Base-by-base conservation (phyloP, 345 rosid species). In the Brassica cretica region DNA sequence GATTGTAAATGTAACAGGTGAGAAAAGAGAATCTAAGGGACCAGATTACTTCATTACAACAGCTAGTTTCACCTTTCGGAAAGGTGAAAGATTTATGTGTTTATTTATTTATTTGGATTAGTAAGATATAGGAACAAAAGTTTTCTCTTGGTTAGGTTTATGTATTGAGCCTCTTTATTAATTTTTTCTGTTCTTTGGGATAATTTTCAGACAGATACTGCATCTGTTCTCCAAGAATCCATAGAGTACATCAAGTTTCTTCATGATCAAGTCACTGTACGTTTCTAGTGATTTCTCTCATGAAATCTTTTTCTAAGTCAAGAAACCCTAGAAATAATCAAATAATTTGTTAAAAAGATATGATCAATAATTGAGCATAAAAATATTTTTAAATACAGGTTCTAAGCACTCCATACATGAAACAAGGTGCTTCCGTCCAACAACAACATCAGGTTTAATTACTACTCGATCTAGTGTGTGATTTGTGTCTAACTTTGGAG, bases 41-140 rank as follows among this genome's bases (percentile, higher is more conserved):
- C 92, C 91, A 93, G 83, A 90, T 94, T 80, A 94, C 98, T 76
- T 97, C 98, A 2, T 89, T 94, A 70, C 98, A 94, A 82, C 98
- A 94, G 84, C 90, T 94, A 73, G 98, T 94, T 82, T 90, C 98
- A 58, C 98, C 98, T 88, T 94, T 92, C 78, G 98, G 98, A 90
- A 94, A 94, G 98, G 98, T 90, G 68, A 79, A 33, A 75, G 67
- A 71, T 75, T 75, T 66, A 33, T 80, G 18, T 25, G 53, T 29
- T 29, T 69, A 44, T 53, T 68, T 53, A 51, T 51, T 51, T 64
- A 33, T 49, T 24, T 73, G 25, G 75, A 25, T 30, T 64, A 58
- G 19, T 56, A 60, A 41, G 41, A 72, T 58, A 30, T 8, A 64
- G 10, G 69, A 39, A 41, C 66, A 49, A 80, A 30, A 33, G n/a